A percentile compares a stretch with the other conserved stretches of the same genome.
These are phyloP conservation scores for Leptomonas seymouri DNA, from an alignment of 208 protist species.

Conservation along the genomic window DNA sequence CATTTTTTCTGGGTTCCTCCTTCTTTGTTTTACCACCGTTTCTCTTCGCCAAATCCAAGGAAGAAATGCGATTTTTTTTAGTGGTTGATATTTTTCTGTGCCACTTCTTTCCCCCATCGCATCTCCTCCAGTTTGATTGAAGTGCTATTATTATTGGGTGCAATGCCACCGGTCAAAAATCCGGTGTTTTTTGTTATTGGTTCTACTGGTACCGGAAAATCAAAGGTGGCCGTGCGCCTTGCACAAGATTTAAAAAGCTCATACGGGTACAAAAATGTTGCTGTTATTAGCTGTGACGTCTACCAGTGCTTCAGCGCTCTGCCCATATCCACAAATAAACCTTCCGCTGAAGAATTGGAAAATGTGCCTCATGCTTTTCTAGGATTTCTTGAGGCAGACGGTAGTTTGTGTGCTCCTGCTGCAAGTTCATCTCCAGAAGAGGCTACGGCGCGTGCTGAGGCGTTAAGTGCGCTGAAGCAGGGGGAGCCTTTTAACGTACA, in stretches of 20 bases:
- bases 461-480: background rate
- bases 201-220: conserved; percentile 88
- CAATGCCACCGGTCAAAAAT: conserved; percentile 22
- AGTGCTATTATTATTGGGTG: background rate
- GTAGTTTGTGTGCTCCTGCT: conserved; percentile 26
- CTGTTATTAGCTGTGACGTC: conserved; percentile 89
- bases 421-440: conserved; percentile 5
- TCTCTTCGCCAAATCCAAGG: too few relatives aligned
- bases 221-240: conserved; percentile 61
- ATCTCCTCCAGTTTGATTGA: background rate
- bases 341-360: conserved; percentile 47
- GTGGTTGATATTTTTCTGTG: conserved; percentile 2
- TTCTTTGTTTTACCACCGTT: too few relatives aligned
- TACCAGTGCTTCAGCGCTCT: conserved; percentile 90
- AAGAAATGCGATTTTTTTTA: too few relatives aligned
- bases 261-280: conserved; percentile 57
- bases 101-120: background rate
- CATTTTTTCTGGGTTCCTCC: background rate
- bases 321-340: conserved; percentile 90
- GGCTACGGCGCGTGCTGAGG: conserved; percentile 5
- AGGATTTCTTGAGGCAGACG: conserved; percentile 57
- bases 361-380: conserved; percentile 81
- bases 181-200: conserved; percentile 87
- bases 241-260: conserved; percentile 50
- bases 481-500: conserved; percentile 51